phyloP scores from a whole-genome alignment of 805 yeast genomes.

The Candida bentonensis region DNA sequence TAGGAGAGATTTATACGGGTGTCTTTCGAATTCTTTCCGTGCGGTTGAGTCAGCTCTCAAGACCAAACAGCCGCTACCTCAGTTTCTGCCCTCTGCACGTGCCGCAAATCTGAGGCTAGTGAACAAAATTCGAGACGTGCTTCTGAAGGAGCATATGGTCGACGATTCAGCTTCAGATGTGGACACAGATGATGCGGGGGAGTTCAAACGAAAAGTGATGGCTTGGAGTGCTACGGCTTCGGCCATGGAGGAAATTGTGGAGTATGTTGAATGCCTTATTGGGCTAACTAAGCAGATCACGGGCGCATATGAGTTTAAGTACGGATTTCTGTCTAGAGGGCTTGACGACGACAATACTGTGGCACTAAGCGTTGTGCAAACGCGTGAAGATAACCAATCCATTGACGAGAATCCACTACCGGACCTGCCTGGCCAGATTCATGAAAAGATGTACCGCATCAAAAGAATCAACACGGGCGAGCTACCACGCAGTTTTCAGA shows the following conservation, averaged over 20 bases:
- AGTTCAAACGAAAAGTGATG: slow-evolving; percentile 22
- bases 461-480: background rate
- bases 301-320: slow-evolving; percentile 36
- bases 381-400: background rate
- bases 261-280: slow-evolving; percentile 33
- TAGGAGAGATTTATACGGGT: slow-evolving; percentile 31
- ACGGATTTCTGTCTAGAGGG: slow-evolving; percentile 37
- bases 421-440: background rate
- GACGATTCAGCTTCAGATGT: background rate
- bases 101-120: slow-evolving; percentile 34
- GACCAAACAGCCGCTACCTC: slow-evolving; percentile 35
- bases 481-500: background rate
- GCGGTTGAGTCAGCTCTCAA: slow-evolving; percentile 31
- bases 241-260: slow-evolving; percentile 35
- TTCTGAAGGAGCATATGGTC: slow-evolving; percentile 10
- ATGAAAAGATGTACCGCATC: slow-evolving; percentile 1
- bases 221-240: slow-evolving; percentile 40
- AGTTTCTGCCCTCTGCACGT: slow-evolving; percentile 34
- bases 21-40: slow-evolving; percentile 26
- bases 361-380: background rate
- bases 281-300: slow-evolving; percentile 29
- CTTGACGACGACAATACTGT: slow-evolving; percentile 11
- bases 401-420: background rate
- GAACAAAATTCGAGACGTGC: slow-evolving; percentile 27
- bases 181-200: background rate